Conservation (phyloP, 176 grass and related monocot species). For the Musa troglodytarum region DNA sequence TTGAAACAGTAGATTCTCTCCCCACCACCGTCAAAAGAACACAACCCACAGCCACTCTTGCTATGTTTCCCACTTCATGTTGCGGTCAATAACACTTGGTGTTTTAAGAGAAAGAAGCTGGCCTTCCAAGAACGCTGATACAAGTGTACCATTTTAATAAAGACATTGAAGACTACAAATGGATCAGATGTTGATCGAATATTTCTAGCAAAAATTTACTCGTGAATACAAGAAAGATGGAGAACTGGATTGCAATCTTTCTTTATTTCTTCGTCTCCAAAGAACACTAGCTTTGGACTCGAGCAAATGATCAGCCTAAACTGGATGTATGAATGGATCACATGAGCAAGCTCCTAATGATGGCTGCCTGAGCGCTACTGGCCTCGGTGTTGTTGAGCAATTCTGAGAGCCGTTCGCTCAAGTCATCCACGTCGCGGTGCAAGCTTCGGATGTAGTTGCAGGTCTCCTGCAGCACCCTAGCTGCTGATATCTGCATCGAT, state of each 20-base stretch:
- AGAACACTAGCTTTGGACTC: too few species aligned
- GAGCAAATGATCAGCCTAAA: too few species aligned
- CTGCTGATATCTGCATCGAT: neutral
- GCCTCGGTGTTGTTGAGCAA: neutral
- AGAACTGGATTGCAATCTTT: too few species aligned
- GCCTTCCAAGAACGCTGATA: neutral
- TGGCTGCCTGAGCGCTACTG: constrained; percentile 2
- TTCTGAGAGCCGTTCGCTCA: constrained; percentile 7
- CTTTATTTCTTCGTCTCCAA: too few species aligned
- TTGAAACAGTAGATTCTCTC: neutral
- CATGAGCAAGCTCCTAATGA: constrained; percentile 9
- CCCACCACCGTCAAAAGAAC: neutral
- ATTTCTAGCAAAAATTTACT: too few species aligned
- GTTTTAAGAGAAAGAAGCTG: neutral
- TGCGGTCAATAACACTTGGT: too few species aligned
- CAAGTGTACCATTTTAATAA: neutral
- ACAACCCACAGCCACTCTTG: neutral
- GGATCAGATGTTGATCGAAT: too few species aligned
- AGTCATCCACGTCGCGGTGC: constrained; percentile 2
- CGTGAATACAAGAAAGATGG: too few species aligned
- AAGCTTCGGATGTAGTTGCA: constrained; percentile 14
- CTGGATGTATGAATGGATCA: neutral
- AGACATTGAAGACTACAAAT: too few species aligned
- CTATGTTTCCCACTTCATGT: neutral
- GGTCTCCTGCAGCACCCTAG: constrained; percentile 7